Conservation (phyloP, 129 eudicot species). For the Silybum marianum region DNA sequence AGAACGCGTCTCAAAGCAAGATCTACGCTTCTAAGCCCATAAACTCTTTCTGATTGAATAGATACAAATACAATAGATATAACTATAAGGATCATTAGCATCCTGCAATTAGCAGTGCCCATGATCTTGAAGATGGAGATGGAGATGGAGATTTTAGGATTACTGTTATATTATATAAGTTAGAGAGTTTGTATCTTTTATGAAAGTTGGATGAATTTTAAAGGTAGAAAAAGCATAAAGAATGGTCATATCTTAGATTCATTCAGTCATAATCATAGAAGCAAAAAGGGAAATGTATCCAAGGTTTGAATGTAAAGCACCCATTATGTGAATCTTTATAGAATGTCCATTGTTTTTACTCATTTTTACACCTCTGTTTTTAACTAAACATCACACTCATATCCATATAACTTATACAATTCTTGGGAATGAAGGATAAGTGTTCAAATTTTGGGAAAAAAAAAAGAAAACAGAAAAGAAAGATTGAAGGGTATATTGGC, state of each 20-base stretch:
- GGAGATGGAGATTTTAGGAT: background rate
- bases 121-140: conserved; percentile 27
- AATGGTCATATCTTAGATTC: conserved; percentile 32
- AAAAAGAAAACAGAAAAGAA: background rate
- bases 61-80: conserved; percentile 44
- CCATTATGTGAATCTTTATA: background rate
- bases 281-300: conserved; percentile 53
- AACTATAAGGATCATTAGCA: conserved; percentile 34
- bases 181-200: conserved; percentile 24
- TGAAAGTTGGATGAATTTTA: conserved; percentile 41
- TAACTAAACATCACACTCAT: background rate
- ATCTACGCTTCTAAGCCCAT: conserved; percentile 43
- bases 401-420: background rate
- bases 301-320: conserved; percentile 66
- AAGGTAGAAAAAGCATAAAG: conserved; percentile 41
- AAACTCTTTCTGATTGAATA: conserved; percentile 38
- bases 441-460: background rate
- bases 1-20: conserved; percentile 46
- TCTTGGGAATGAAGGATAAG: background rate
- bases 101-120: conserved; percentile 29
- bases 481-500: conserved; percentile 14
- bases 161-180: conserved; percentile 27
- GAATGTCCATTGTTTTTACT: background rate
- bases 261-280: conserved; percentile 57
- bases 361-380: background rate